Evolutionary conservation across 371 early-diverging fungal genomes (phyloP).

Genomic region (Mortierella polycephala): DNA sequence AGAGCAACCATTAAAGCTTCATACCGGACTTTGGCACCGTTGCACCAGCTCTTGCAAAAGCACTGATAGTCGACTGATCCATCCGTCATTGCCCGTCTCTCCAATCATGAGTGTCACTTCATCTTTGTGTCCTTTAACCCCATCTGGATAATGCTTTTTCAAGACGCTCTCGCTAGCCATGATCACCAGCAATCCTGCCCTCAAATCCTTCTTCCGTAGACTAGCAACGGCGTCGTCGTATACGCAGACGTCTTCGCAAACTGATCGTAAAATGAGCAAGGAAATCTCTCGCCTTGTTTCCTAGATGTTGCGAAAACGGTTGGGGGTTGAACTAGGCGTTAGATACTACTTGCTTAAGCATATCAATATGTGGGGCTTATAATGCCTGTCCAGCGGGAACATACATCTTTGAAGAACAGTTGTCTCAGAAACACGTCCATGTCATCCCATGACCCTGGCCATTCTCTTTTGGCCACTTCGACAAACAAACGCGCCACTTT

Average conservation of each 20-base stretch:
- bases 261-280: slow-evolving; percentile 56
- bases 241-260: slow-evolving; percentile 65
- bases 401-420: slow-evolving; percentile 57
- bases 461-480: slow-evolving; percentile 65
- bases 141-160: slow-evolving; percentile 51
- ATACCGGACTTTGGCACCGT: slow-evolving; percentile 33
- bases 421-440: slow-evolving; percentile 57
- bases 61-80: slow-evolving; percentile 55
- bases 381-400: slow-evolving; percentile 1
- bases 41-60: slow-evolving; percentile 38
- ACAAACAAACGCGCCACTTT: slow-evolving; percentile 62
- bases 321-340: too few species aligned
- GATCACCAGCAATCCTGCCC: slow-evolving; percentile 56
- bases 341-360: too few species aligned
- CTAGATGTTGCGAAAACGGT: slow-evolving; percentile 15
- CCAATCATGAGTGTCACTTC: slow-evolving; percentile 54
- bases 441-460: slow-evolving; percentile 66
- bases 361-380: too few species aligned
- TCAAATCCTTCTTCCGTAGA: slow-evolving; percentile 60
- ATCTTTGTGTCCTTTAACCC: slow-evolving; percentile 41
- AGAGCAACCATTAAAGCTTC: neutral
- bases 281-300: slow-evolving; percentile 56
- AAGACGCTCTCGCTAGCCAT: slow-evolving; percentile 44
- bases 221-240: slow-evolving; percentile 66
- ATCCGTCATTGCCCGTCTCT: slow-evolving; percentile 61